Base-by-base conservation (phyloP, 495 filamentous ascomycete genomes). In the Neurospora pannonica region DNA sequence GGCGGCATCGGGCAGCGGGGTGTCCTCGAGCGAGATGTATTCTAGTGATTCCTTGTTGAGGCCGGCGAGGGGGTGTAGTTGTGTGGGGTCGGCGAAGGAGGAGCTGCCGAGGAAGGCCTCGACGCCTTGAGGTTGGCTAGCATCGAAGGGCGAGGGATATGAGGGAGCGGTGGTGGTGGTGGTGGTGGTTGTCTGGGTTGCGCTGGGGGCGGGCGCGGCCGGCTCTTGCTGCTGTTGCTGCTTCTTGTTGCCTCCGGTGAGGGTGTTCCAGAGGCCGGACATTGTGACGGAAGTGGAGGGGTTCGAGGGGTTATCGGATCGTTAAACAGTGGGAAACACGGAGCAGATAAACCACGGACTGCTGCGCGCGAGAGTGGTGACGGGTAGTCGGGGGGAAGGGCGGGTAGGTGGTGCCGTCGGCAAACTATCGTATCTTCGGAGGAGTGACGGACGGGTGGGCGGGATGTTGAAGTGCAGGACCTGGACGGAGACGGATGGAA, bases 21-120 rank as follows among this genome's bases (percentile, higher is more conserved):
- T 92, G 78, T 98, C 96, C 86, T 98, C 96, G 80, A 99, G 92
- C 69, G 91, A 89, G 69, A 99, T 88, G 85, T 98, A 98, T 77
- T 97, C 95, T 75, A 99, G 90, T 9, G 92, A 92, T 71, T 96
- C 91, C 84, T 94, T 92, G 85, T 97, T 93, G 71, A 99, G 85
- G 76, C 95, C 96, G 60, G 96, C 94, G 71, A 99, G 89, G n/a
- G 96, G 97, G 82, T 98, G 95, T 73, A 99, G 88, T 79, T 88
- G 85, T 70, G 94, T 89, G 5, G 97, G 94, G 82, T 99, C 97
- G 77, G 92, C 87, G 75, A 92, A 88, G 37, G 89, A 82, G 73
- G 90, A 88, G 76, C 86, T 87, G 76, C 86, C 88, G 70, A 97
- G 86, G 85, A 98, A 97, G 48, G 92, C 91, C 75, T 92, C 90